A percentile compares a stretch with the other conserved stretches of the same genome.
Conservation (phyloP, 768 basidiomycete genomes). For the Mycena leptocephala region DNA sequence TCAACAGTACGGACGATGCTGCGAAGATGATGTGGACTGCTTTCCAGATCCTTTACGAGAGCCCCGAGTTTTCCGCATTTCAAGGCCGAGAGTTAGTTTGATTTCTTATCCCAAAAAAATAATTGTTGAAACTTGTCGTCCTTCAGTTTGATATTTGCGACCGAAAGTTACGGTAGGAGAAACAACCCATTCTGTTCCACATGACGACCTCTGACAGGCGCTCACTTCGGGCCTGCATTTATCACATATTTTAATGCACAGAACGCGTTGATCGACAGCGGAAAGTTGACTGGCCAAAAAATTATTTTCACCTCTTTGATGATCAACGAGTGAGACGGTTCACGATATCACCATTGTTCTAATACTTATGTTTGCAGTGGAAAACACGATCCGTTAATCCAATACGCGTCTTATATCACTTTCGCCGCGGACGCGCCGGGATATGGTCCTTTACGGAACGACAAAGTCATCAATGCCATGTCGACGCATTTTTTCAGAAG, state of each 20-base stretch:
- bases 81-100: constrained; percentile 55
- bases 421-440: constrained; percentile 62
- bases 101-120: background rate
- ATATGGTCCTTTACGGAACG: constrained; percentile 60
- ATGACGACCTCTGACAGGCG: background rate
- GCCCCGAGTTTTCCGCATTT: constrained; percentile 55
- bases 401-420: constrained; percentile 57
- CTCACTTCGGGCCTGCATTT: constrained; percentile 59
- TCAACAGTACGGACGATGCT: constrained; percentile 57
- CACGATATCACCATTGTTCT: background rate
- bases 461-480: constrained; percentile 50
- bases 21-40: constrained; percentile 62
- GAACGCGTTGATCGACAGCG: constrained; percentile 55
- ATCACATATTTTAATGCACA: constrained; percentile 64
- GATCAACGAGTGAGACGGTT: constrained; percentile 56
- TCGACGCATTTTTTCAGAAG: constrained; percentile 49
- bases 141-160: constrained; percentile 61
- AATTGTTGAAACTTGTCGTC: background rate
- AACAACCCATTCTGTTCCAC: background rate
- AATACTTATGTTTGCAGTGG: constrained; percentile 47
- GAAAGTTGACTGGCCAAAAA: constrained; percentile 51
- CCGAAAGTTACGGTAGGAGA: constrained; percentile 60
- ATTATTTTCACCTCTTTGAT: constrained; percentile 59
- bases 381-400: constrained; percentile 63
- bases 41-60: constrained; percentile 63